Evolutionary conservation across 2,329 filamentous ascomycete genomes (phyloP), one percentile per base, ranked within the genome.

Genomic region (Colletotrichum sp.): DNA sequence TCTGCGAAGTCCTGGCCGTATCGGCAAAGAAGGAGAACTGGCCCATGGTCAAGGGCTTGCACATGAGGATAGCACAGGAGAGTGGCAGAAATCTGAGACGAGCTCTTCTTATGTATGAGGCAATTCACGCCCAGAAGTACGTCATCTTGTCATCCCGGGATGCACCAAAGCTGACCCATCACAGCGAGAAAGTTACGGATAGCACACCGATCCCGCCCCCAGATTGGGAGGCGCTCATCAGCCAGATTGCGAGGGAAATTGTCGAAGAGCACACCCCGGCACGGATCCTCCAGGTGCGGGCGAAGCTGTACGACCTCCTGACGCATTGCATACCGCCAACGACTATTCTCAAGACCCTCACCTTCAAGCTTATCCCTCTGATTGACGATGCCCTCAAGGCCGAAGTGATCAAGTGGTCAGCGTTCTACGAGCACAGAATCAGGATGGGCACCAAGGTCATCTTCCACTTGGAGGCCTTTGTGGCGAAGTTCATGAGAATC

Each of bases 321-420:
- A 98, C 96, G 8, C 97, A 99, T 84, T 99, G 98, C 85, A 99
- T 99, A 82, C 97, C 98, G 16, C 91, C 97, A 3, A 98, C 96
- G 0, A 98, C 94, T 1, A 96, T 99, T 78, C 90, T 99, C 80
- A 98, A 98, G 88, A 98, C 95, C 0, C 89, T 99, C 76, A 98
- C 96, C 0, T 99, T 98, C 88, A 98, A 98, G 85, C 90, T 99
- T 26, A 93, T 99, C 80, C 91, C 93, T 0, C 92, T 95, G 82
- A 94, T 98, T 70, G 96, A 99, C 80, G 96, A 98, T 82, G 93
- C 91, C 28, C 87, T 99, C 67, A 99, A 98, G 85, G 92, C 94
- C 3, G 96, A 99, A 73, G 94, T 99, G 6, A 94, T 99, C 79
- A 95, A 94, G 82, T 99, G 97, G 97, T 95, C 95, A 6, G 96